phyloP scores from a whole-genome alignment of 2,329 filamentous ascomycete species.

The Fusarium incarnatum region DNA sequence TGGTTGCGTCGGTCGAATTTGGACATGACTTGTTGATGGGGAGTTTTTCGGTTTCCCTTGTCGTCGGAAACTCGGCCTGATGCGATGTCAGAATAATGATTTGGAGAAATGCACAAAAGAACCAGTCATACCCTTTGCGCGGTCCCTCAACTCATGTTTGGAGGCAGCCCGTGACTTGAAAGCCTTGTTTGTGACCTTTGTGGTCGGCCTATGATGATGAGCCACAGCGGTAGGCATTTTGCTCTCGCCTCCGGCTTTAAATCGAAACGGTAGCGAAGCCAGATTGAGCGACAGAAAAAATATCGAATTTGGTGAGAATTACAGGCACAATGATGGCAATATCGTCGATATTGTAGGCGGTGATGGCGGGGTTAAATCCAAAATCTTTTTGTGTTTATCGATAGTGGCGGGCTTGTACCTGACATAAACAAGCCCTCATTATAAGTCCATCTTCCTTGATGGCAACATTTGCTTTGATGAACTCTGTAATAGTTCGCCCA shows the following conservation, averaged over 20 bases:
- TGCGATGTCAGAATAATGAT: neutral
- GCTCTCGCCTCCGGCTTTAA: constrained; percentile 81
- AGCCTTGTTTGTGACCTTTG: constrained; percentile 86
- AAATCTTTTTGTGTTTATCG: constrained; percentile 56
- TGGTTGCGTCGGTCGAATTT: constrained; percentile 96
- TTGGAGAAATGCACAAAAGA: neutral
- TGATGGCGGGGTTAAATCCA: constrained; percentile 55
- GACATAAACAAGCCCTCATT: constrained; percentile 14
- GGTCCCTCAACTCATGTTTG: constrained; percentile 87
- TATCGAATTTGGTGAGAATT: constrained; percentile 18
- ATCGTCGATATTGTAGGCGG: constrained; percentile 44
- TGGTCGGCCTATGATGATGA: constrained; percentile 93
- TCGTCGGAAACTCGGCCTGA: constrained; percentile 83
- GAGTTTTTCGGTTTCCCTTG: constrained; percentile 82
- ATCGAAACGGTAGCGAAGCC: constrained; percentile 83
- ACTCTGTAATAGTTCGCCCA: too few relatives aligned
- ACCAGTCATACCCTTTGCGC: constrained; percentile 75
- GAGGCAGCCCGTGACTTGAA: constrained; percentile 94
- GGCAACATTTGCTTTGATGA: neutral
- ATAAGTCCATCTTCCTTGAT: neutral
- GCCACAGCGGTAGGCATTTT: constrained; percentile 79
- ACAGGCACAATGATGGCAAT: constrained; percentile 43
- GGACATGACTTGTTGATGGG: constrained; percentile 96
- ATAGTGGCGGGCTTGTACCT: constrained; percentile 37
- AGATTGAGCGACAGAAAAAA: constrained; percentile 56